Conservation (phyloP, 164 flowering plant species). For the Macadamia integrifolia region DNA sequence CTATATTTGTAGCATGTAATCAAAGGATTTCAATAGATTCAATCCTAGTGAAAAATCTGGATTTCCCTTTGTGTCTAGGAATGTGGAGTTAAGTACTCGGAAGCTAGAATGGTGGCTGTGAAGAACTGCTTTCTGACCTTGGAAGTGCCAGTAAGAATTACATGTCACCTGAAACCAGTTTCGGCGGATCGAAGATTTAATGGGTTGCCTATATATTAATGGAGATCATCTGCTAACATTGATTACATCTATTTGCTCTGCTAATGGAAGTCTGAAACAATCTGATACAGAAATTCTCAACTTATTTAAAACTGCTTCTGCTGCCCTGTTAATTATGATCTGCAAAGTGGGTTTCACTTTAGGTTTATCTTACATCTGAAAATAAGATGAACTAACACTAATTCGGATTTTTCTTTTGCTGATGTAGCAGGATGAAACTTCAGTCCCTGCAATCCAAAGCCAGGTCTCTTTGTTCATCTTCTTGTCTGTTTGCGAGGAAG, state of each 20-base stretch:
- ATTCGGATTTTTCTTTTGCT: too few relatives aligned
- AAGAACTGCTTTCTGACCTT: slow-evolving; percentile 13
- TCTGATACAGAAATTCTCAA: slow-evolving; percentile 12
- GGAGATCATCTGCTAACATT: slow-evolving; percentile 16
- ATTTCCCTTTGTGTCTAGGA: background rate
- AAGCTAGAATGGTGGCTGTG: slow-evolving; percentile 12
- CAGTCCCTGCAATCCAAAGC: too few relatives aligned
- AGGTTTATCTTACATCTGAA: background rate
- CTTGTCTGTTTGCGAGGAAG: slow-evolving; percentile 14
- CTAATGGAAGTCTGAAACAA: slow-evolving; percentile 20
- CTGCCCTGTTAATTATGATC: slow-evolving; percentile 21
- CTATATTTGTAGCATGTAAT: too few relatives aligned
- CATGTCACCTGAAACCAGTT: slow-evolving; percentile 20
- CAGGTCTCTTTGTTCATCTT: slow-evolving; percentile 6
- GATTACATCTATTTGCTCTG: slow-evolving; percentile 12
- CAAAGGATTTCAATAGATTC: background rate
- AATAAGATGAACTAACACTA: too few relatives aligned
- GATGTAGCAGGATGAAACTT: too few relatives aligned
- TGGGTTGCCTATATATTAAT: slow-evolving; percentile 26
- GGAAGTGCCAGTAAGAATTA: slow-evolving; percentile 6
- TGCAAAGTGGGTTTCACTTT: slow-evolving; percentile 6
- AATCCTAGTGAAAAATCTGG: background rate
- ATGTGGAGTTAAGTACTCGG: slow-evolving; percentile 10
- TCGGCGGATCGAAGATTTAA: slow-evolving; percentile 19
- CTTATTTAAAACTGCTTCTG: slow-evolving; percentile 12